phyloP scores from a whole-genome alignment of 176 grass and related monocot genomes.

The Echinochloa phyllopogon region DNA sequence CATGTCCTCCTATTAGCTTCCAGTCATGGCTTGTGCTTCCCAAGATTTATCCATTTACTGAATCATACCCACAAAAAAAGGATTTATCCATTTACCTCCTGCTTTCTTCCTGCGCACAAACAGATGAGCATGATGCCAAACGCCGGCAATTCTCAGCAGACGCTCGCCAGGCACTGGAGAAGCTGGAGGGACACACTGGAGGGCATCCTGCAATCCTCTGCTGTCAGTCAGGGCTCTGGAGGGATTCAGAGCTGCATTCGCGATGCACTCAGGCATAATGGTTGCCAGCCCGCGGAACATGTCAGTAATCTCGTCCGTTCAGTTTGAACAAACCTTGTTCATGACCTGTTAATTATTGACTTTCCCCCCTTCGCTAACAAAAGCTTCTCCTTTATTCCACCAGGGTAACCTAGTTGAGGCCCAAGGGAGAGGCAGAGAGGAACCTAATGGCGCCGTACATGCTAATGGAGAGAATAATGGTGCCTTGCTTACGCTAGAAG shows the following conservation, averaged over 20 bases:
- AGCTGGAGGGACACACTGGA: constrained; percentile 75
- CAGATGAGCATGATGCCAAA: not conserved
- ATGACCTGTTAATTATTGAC: not conserved
- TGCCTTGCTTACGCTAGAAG: not conserved
- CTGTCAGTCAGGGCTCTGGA: constrained; percentile 49
- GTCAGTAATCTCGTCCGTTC: not conserved
- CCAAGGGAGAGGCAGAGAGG: constrained; percentile 27
- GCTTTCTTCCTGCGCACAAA: constrained; percentile 7
- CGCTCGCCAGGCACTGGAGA: constrained; percentile 49
- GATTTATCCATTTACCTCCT: not conserved
- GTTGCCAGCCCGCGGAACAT: constrained; percentile 38
- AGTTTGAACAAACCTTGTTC: not conserved
- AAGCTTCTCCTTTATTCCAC: constrained; percentile 3
- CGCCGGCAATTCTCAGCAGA: not conserved
- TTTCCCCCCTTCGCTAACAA: not conserved
- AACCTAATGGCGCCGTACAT: constrained; percentile 27
- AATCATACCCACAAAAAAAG: too few relatives aligned
- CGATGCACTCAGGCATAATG: constrained; percentile 60
- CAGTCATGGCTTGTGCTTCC: not conserved
- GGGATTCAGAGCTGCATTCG: constrained; percentile 75
- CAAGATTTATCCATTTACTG: not conserved
- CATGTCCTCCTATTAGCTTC: not conserved
- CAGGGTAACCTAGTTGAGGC: constrained; percentile 52
- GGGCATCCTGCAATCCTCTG: constrained; percentile 50
- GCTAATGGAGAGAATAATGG: not conserved